Conservation (phyloP, 2,329 filamentous ascomycete genomes). For the Gnomoniopsis sp. region DNA sequence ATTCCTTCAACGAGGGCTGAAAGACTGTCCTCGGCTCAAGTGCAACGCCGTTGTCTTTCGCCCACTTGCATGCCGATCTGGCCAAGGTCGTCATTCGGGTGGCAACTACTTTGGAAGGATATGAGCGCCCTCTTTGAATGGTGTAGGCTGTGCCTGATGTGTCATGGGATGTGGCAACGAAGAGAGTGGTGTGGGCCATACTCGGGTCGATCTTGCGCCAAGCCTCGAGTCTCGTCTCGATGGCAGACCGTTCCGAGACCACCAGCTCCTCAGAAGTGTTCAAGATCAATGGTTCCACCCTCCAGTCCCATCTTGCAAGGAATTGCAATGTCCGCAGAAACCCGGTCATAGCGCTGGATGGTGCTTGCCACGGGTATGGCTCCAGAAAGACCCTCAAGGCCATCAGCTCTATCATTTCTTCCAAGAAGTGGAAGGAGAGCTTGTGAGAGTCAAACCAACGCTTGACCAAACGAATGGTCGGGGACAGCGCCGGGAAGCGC, state of each 20-base stretch:
- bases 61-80: slow-evolving; percentile 65
- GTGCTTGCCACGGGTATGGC: slow-evolving; percentile 75
- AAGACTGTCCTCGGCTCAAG: slow-evolving; percentile 65
- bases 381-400: slow-evolving; percentile 75
- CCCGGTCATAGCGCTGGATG: slow-evolving; percentile 73
- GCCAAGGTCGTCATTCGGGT: slow-evolving; percentile 79
- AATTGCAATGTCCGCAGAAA: slow-evolving; percentile 79
- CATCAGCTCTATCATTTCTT: slow-evolving; percentile 82
- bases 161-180: slow-evolving; percentile 79
- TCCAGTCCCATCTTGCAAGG: slow-evolving; percentile 90
- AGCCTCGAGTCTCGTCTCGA: slow-evolving; percentile 71
- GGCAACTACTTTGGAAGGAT: slow-evolving; percentile 77
- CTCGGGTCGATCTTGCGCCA: slow-evolving; percentile 86
- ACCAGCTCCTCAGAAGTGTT: slow-evolving; percentile 68
- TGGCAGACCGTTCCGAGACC: slow-evolving; percentile 54
- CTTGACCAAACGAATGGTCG: slow-evolving; percentile 80
- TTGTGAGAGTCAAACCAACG: slow-evolving; percentile 86
- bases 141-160: slow-evolving; percentile 78
- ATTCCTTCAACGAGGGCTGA: slow-evolving; percentile 68
- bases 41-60: slow-evolving; percentile 49
- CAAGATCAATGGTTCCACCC: slow-evolving; percentile 74
- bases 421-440: slow-evolving; percentile 69
- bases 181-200: slow-evolving; percentile 79
- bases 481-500: slow-evolving; percentile 73
- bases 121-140: slow-evolving; percentile 46